phyloP scores from a whole-genome alignment of 352 stramenopile species.

The Phytophthora parvispora region DNA sequence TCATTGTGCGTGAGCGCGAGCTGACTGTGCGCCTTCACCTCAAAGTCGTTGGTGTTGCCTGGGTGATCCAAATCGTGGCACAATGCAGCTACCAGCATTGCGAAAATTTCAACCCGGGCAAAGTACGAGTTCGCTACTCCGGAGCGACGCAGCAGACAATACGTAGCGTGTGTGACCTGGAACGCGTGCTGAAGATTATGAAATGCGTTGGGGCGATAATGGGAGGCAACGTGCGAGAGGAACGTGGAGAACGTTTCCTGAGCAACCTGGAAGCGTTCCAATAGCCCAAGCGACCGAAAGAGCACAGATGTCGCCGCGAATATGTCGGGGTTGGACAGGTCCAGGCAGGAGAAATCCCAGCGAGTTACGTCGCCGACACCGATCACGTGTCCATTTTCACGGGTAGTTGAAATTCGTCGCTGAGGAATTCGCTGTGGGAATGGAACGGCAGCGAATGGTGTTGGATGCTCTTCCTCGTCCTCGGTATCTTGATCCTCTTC shows the following conservation, averaged over 20 bases:
- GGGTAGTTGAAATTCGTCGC: conserved; percentile 23
- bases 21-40: conserved; percentile 75
- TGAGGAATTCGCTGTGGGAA: conserved; percentile 14
- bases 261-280: conserved; percentile 63
- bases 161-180: conserved; percentile 69
- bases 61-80: conserved; percentile 87
- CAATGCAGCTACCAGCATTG: conserved; percentile 61
- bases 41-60: conserved; percentile 88
- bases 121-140: conserved; percentile 55
- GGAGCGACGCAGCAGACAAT: conserved; percentile 53
- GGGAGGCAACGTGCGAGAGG: conserved; percentile 59
- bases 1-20: conserved; percentile 89
- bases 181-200: conserved; percentile 86
- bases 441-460: conserved; percentile 17
- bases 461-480: conserved; percentile 7
- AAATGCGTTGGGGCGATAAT: conserved; percentile 77
- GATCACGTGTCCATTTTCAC: conserved; percentile 42
- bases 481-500: conserved; percentile 11
- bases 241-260: conserved; percentile 69
- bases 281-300: conserved; percentile 62
- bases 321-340: conserved; percentile 66
- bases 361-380: conserved; percentile 56
- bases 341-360: conserved; percentile 66
- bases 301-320: conserved; percentile 56
- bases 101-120: conserved; percentile 60